Percentiles rank a stretch among this genome's conserved stretches.
phyloP scores from a whole-genome alignment of 257 asterid species.

The Petunia secreta region DNA sequence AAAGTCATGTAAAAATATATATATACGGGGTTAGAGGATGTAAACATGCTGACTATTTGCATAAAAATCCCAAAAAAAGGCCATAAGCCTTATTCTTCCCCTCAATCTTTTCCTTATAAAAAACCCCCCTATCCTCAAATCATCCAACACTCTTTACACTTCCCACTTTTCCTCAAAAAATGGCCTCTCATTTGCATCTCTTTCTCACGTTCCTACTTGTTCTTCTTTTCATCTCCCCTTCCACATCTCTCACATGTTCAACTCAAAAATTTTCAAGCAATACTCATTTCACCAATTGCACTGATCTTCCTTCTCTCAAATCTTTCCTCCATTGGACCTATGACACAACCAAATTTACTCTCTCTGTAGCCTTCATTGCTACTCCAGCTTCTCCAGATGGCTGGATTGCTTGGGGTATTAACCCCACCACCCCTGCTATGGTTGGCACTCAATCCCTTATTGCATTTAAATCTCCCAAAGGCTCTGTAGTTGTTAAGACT shows the following conservation, averaged over 20 bases:
- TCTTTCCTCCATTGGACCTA: constrained; percentile 75
- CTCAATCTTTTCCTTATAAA: neutral
- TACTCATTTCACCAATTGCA: constrained; percentile 46
- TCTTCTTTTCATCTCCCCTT: constrained; percentile 51
- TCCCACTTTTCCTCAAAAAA: constrained; percentile 7
- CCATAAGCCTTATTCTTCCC: neutral
- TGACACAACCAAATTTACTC: constrained; percentile 43
- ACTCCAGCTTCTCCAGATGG: constrained; percentile 61
- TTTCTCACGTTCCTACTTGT: constrained; percentile 35
- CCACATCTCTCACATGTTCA: constrained; percentile 48
- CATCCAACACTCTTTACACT: neutral
- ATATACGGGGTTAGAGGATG: no score
- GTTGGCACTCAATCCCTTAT: constrained; percentile 61
- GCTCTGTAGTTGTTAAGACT: constrained; percentile 52
- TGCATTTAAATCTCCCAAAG: constrained; percentile 55
- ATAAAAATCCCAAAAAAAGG: no score
- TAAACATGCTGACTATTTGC: no score
- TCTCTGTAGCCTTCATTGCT: constrained; percentile 66
- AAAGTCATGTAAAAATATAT: no score
- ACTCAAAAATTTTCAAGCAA: constrained; percentile 45
- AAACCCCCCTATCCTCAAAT: neutral
- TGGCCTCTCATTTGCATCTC: constrained; percentile 40
- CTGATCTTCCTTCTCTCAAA: constrained; percentile 65
- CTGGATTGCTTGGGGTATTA: constrained; percentile 83
- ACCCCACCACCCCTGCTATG: constrained; percentile 67